phyloP scores from a whole-genome alignment of 1,139 yeast species.

The Starmera stellimalicola region DNA sequence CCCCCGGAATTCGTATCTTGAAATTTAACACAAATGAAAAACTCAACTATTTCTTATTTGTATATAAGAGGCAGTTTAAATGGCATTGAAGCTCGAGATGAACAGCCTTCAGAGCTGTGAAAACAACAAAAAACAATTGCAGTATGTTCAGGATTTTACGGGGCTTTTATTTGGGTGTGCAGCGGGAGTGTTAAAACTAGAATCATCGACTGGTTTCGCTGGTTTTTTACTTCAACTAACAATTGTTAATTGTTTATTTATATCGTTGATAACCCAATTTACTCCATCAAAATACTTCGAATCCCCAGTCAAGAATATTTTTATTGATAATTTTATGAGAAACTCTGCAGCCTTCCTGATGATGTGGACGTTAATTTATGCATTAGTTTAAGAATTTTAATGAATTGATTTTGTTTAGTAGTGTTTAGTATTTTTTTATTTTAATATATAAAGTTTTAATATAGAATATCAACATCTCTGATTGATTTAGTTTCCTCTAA shows the following conservation, averaged over 20 bases:
- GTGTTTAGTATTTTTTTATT: neutral
- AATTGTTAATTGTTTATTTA: slow-evolving; percentile 34
- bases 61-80: too few species aligned
- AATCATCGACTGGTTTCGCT: slow-evolving; percentile 51
- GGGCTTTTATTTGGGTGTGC: slow-evolving; percentile 59
- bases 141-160: slow-evolving; percentile 53
- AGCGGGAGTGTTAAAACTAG: slow-evolving; percentile 65
- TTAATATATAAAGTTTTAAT: slow-evolving; percentile 4
- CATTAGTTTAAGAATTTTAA: slow-evolving; percentile 30
- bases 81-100: too few species aligned
- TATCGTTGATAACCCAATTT: slow-evolving; percentile 32
- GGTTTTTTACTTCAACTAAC: slow-evolving; percentile 46
- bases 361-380: slow-evolving; percentile 81
- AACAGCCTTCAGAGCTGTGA: slow-evolving; percentile 23
- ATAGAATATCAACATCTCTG: slow-evolving; percentile 27
- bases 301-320: slow-evolving; percentile 46
- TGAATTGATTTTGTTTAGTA: neutral
- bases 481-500: slow-evolving; percentile 63
- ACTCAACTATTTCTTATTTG: too few species aligned
- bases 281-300: slow-evolving; percentile 39
- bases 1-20: too few species aligned
- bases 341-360: slow-evolving; percentile 64
- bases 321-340: slow-evolving; percentile 44
- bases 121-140: slow-evolving; percentile 9
- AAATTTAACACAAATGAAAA: too few species aligned